Percentiles rank a stretch among this genome's conserved stretches.
These are phyloP conservation scores for Cutaneotrichosporon cutaneum DNA, from an alignment of 1,284 basidiomycete genomes.

Conservation along the genomic window DNA sequence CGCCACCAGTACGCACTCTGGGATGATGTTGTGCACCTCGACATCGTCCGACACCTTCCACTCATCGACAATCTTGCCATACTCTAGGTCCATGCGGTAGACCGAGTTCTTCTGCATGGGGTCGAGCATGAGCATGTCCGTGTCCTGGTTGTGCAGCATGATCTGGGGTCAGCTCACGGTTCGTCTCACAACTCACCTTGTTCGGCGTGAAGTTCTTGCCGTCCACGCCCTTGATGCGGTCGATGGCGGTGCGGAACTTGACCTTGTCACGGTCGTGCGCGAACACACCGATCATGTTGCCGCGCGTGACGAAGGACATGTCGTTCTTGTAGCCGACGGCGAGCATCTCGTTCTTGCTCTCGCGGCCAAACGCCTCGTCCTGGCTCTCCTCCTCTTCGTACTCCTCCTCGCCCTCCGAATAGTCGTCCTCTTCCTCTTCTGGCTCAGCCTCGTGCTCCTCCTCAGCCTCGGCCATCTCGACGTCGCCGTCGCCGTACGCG, in stretches of 20 bases:
- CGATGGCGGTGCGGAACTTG: constrained; percentile 85
- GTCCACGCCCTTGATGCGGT: constrained; percentile 74
- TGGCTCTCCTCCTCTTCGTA: constrained; percentile 58
- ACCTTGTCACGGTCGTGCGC: constrained; percentile 76
- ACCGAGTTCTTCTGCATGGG: constrained; percentile 78
- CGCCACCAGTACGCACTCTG: constrained; percentile 58
- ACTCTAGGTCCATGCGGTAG: constrained; percentile 90
- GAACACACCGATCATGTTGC: constrained; percentile 97
- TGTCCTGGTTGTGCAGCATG: constrained; percentile 97
- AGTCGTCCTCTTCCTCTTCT: constrained; percentile 56
- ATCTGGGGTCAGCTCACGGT: constrained; percentile 56
- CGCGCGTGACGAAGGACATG: constrained; percentile 91
- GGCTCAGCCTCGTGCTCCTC: constrained; percentile 44
- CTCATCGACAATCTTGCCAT: constrained; percentile 96
- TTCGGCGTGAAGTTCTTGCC: constrained; percentile 83
- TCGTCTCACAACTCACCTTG: constrained; percentile 60
- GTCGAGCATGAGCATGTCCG: constrained; percentile 92
- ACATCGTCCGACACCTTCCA: constrained; percentile 94
- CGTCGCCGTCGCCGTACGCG: constrained; percentile 68
- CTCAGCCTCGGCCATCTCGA: constrained; percentile 71
- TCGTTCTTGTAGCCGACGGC: constrained; percentile 96
- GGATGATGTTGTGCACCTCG: constrained; percentile 82
- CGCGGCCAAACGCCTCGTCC: constrained; percentile 50
- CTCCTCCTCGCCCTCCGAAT: constrained; percentile 60
- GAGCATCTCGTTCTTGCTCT: constrained; percentile 81